phyloP scores from a whole-genome alignment of 495 filamentous ascomycete species.

The Daldinia grandis region DNA sequence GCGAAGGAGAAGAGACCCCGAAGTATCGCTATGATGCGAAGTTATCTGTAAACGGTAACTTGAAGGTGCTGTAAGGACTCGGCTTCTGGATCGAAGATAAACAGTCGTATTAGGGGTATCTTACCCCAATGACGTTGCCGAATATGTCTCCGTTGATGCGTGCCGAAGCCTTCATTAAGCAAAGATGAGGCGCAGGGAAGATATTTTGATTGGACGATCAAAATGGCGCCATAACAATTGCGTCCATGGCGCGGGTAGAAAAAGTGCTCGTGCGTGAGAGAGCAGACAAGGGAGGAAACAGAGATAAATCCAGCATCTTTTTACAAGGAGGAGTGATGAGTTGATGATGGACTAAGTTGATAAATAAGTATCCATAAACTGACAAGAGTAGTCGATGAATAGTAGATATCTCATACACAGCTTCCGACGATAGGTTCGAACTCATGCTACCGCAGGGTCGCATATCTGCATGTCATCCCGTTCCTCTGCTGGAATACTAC shows the following conservation, averaged over 20 bases:
- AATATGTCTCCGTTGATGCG: conserved; percentile 1
- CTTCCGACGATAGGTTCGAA: background rate
- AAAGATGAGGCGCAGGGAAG: background rate
- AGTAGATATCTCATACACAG: background rate
- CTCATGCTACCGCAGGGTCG: conserved; percentile 1
- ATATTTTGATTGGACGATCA: background rate
- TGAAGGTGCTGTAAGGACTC: conserved; percentile 1
- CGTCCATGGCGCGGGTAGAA: background rate
- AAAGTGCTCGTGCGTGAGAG: background rate
- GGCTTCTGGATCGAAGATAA: background rate
- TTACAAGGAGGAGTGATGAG: background rate
- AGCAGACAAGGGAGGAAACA: background rate
- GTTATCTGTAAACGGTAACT: background rate
- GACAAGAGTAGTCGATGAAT: background rate
- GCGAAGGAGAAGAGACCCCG: background rate
- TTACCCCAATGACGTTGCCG: conserved; percentile 6
- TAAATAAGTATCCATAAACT: no score
- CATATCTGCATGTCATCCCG: conserved; percentile 36
- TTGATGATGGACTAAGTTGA: background rate
- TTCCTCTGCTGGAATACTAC: conserved; percentile 17
- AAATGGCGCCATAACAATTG: conserved; percentile 1
- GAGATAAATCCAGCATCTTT: background rate
- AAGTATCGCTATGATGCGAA: background rate
- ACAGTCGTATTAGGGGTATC: background rate
- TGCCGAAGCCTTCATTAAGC: conserved; percentile 5